Evolutionary conservation across 257 asterid species (phyloP), one percentile per base, ranked within the genome.

Genomic region (Solanum megistacrolobum): DNA sequence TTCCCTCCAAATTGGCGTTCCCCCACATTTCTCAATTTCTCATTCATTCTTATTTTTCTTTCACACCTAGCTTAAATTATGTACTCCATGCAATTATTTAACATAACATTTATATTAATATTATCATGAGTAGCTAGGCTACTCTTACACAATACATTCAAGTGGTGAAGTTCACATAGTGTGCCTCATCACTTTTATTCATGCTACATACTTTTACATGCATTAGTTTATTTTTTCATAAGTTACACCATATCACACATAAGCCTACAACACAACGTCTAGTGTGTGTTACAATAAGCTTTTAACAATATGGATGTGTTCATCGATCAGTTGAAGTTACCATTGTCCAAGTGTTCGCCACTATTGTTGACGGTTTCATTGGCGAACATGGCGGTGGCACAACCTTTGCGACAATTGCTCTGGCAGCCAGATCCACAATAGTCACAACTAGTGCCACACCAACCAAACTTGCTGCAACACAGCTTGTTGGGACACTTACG

Each of bases 351-450:
- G 85, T 79, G 25, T 27, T 46, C 3, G 18, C 38, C 81, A 73
- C 7, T 46, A 18, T 27, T 46, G 3, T 81, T 43, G 39, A 29
- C 18, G 4, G 66, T 81, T 46, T 81, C 85, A 81, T 81, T 81
- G 85, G 66, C 18, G 5, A 69, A 62, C 62, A 62, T 69, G 62
- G 87, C 1, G 8, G 87, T 43, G 75, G 87, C 62, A 38, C 60
- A 66, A 31, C 62, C 85, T 46, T 9, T 7, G 6, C 0, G 34
- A 43, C 87, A 85, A 23, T 85, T 27, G 65, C 87, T 85, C 65
- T 85, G 87, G 29, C 87, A 85, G 31, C 87, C 87, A 36, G 87
- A 39, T 85, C 87, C 87, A 85, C 81, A 85, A 9, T 38, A 85
- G 38, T 12, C 16, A 62, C 78, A 66, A 25, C 29, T 65, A 43